Evolutionary conservation across 2,329 filamentous ascomycete species (phyloP), one percentile per base, ranked within the genome.

Genomic region (Talaromyces sp.): DNA sequence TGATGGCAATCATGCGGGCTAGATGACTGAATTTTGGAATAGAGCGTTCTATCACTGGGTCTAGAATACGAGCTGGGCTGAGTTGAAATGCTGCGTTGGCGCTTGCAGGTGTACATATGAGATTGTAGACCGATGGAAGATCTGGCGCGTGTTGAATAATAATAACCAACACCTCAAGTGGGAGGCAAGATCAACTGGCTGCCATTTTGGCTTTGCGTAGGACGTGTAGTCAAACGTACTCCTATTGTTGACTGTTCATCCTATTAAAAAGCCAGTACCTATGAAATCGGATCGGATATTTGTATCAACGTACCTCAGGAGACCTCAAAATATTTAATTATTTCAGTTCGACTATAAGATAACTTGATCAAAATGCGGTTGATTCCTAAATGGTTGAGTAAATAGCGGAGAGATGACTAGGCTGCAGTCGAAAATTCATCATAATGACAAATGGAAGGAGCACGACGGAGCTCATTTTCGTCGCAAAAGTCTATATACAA

Each of bases 1-100:
- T 45, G n/a, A 66, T 63, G 11, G 27, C 10, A 59, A 66, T 49
- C 51, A 63, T 59, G 29, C 64, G 64, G 36, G 59, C 64, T n/a
- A 63, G 56, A 51, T 63, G 51, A 17, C 59, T 66, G 29, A 66
- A 66, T 34, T 66, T 27, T 8, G 51, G 64, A 11, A 66, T 63
- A 31, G 59, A 63, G 51, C 60, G 51, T 29, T 63, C 40, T 49
- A 66, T 53, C 17, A 51, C 51, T 25, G 47, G 6, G 3, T 66
- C 59, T 17, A 66, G 56, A 53, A 66, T 59, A 49, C 45, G 45
- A 25, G 45, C 45, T 49, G 22, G 45, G 22, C 45, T 49, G 45
- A 49, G 45, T 49, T 49, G 19, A 49, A 49, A 49, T 27, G 45
- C 45, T 27, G 22, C 22, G 22, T 49, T 49, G 8, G 5, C 45